phyloP scores from a whole-genome alignment of 495 filamentous ascomycete genomes.

The Podospora pseudocomata region DNA sequence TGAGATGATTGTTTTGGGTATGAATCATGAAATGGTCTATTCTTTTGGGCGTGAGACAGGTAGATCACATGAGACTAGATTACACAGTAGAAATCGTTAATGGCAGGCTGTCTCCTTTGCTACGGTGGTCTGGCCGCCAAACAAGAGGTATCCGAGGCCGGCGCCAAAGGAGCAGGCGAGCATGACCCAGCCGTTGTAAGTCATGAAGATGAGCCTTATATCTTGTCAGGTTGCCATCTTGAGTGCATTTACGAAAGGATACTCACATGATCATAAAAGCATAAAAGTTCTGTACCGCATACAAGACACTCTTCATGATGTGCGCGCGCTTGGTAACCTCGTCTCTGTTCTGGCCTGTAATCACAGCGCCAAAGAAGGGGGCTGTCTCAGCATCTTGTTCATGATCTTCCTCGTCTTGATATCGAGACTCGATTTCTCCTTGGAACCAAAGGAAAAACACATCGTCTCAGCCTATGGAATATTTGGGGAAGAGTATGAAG shows the following conservation, averaged over 20 bases:
- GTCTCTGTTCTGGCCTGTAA: constrained; percentile 50
- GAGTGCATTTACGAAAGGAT: neutral
- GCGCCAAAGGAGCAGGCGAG: constrained; percentile 83
- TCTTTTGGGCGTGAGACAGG: neutral
- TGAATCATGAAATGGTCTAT: neutral
- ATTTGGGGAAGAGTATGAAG: neutral
- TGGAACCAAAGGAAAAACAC: constrained; percentile 22
- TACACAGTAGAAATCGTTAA: constrained; percentile 35
- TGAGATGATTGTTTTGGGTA: neutral
- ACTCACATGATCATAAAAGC: constrained; percentile 99
- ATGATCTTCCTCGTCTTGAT: neutral
- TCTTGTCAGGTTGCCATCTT: constrained; percentile 30
- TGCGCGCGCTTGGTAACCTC: constrained; percentile 61
- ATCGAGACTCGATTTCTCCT: constrained; percentile 34
- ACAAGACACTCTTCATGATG: constrained; percentile 73
- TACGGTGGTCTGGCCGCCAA: constrained; percentile 63
- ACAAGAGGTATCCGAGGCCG: constrained; percentile 81
- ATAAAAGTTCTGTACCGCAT: constrained; percentile 95
- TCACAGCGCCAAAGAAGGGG: constrained; percentile 39
- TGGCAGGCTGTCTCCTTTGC: constrained; percentile 90
- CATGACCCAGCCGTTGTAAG: constrained; percentile 98
- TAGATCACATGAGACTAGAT: neutral
- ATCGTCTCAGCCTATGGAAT: neutral
- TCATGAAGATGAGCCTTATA: constrained; percentile 95
- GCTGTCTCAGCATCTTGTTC: constrained; percentile 45